phyloP scores from a whole-genome alignment of 306 rosid genomes.

The Cucurbita pepo region DNA sequence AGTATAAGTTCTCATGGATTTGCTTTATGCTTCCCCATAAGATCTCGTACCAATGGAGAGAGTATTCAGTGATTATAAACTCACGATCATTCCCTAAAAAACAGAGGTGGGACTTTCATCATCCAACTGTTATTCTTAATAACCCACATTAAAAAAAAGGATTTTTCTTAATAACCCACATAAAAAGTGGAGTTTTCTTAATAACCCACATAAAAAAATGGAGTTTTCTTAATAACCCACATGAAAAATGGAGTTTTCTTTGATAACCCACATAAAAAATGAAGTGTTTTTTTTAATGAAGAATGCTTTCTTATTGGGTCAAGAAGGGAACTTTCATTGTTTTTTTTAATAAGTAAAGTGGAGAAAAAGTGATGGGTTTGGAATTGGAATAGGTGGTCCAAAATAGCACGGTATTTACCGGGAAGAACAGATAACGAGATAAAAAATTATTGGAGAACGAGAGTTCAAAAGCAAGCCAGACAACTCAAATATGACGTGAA shows the following conservation, averaged over 20 bases:
- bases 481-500: slow-evolving; percentile 82
- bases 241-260: not conserved
- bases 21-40: rapidly evolving
- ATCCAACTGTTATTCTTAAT: too few relatives aligned
- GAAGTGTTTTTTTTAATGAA: not conserved
- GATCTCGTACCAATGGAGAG: too few relatives aligned
- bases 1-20: too few relatives aligned
- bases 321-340: not conserved
- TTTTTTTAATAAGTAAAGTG: not conserved
- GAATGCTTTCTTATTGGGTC: not conserved
- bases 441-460: slow-evolving; percentile 88
- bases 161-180: not conserved
- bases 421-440: slow-evolving; percentile 94
- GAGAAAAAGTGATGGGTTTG: not conserved
- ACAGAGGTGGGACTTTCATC: too few relatives aligned
- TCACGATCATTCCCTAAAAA: too few relatives aligned
- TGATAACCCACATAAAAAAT: not conserved
- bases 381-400: slow-evolving; percentile 61
- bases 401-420: slow-evolving; percentile 65
- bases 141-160: not conserved
- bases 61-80: too few relatives aligned
- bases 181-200: not conserved
- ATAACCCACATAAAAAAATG: not conserved
- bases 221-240: not conserved
- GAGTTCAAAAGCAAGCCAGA: slow-evolving; percentile 88